Conservation (phyloP, 192 early-diverging fungal species). For the Coemansia sp. region DNA sequence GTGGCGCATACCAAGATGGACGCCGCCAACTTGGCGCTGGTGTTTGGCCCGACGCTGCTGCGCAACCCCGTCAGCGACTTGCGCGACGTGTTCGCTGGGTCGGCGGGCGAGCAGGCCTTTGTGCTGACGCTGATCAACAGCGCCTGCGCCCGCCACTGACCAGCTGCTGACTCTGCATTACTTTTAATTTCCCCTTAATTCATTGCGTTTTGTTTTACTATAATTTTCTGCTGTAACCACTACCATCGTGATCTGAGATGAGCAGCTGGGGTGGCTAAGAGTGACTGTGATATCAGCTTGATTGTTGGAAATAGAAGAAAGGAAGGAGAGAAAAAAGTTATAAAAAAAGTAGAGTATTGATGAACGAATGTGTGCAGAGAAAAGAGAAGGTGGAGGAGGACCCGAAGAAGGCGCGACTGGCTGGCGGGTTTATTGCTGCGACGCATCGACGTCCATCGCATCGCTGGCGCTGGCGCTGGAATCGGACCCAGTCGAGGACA, state of each 20-base stretch:
- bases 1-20: conserved; percentile 87
- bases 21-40: conserved; percentile 86
- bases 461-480: not conserved
- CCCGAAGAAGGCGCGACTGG: not conserved
- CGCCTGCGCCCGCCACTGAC: not conserved
- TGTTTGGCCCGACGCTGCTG: conserved; percentile 94
- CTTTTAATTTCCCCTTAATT: not conserved
- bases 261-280: too few relatives aligned
- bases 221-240: too few relatives aligned
- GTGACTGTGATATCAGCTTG: too few relatives aligned
- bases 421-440: not conserved
- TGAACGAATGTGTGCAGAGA: not conserved
- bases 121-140: conserved; percentile 38
- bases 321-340: not conserved
- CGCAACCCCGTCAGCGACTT: conserved; percentile 77
- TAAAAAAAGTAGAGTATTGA: not conserved
- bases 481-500: not conserved
- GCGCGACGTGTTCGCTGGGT: conserved; percentile 57
- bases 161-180: not conserved
- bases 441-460: not conserved
- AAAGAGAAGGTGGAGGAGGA: not conserved
- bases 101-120: conserved; percentile 52
- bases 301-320: too few relatives aligned
- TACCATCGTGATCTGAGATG: too few relatives aligned
- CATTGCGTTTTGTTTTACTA: too few relatives aligned